Evolutionary conservation across 805 yeast genomes (phyloP), one percentile per base, ranked within the genome.

Genomic region (Saturnispora quitensis): DNA sequence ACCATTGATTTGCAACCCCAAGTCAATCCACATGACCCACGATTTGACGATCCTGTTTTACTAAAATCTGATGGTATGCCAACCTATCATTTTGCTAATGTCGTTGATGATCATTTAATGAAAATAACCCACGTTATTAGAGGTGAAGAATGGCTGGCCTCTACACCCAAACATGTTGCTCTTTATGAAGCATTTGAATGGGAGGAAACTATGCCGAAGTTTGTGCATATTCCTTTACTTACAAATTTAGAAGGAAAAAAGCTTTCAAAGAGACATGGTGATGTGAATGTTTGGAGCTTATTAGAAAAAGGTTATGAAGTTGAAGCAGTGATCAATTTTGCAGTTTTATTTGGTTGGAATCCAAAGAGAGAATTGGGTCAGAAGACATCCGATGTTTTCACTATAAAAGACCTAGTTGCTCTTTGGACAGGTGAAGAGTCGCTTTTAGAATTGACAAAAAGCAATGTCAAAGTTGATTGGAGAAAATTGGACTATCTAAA

Each of bases 71-170:
- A 93, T 65, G 90, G 91, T 0, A 70, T 88, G 54, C 99, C 99
- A 25, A 93, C 99, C 0, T 93, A 93, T 60, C 99, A 93, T 68
- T 83, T 93, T 62, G 99, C 99, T 15, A 91, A 88, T 61, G 96
- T 93, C 6, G 79, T 93, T 3, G 99, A 93, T 63, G 99, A 93
- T 64, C 95, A 90, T 64, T 69, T 86, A 45, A 93, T 93, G 99
- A 67, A 80, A 45, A 86, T 93, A 43, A 86, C 97, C 0, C 97
- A 93, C 67, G 99, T 93, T 8, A 81, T 93, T 5, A 74, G 99
- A 58, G 99, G 99, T 34, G 99, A 93, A 62, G 99, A 93, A 66
- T 93, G 99, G 99, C 70, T 93, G 10, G 86, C 96, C 1, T 88
- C 98, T 0, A 93, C 99, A 0, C 96, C 97, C 2, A 91, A 90